These are phyloP conservation scores for Trebouxia sp. DNA, from an alignment of 139 green algal species.

Conservation along the genomic window DNA sequence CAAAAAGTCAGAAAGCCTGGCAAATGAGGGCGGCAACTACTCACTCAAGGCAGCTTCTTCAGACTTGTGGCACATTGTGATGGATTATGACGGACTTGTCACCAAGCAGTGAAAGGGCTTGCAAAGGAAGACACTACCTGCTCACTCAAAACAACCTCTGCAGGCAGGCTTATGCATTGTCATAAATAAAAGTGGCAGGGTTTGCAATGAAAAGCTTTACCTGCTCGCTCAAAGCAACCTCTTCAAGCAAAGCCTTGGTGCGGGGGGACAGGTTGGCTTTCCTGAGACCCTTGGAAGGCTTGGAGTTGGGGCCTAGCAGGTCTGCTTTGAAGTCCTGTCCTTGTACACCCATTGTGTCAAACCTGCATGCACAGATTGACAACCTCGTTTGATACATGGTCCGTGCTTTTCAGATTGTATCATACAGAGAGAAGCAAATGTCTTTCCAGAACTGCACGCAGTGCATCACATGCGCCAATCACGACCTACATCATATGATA, in stretches of 20 bases:
- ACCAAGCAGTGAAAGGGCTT: no score
- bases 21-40: no score
- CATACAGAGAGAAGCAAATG: not conserved
- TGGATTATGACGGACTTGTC: no score
- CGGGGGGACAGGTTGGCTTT: slow-evolving; percentile 37
- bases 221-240: slow-evolving; percentile 43
- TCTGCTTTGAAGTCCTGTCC: slow-evolving; percentile 26
- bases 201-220: not conserved
- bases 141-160: not conserved
- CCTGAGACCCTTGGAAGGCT: slow-evolving; percentile 20
- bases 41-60: no score
- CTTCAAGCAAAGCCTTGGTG: slow-evolving; percentile 36
- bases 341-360: slow-evolving; percentile 31
- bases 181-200: no score
- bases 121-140: not conserved
- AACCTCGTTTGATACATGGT: not conserved
- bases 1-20: no score
- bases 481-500: no score
- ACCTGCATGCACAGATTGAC: not conserved
- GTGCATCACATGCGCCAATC: no score
- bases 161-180: not conserved
- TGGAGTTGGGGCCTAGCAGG: slow-evolving; percentile 24
- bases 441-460: not conserved
- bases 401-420: not conserved
- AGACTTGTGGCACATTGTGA: no score